phyloP scores from a whole-genome alignment of 1,139 yeast genomes.

The Hyphopichia pseudoburtonii region DNA sequence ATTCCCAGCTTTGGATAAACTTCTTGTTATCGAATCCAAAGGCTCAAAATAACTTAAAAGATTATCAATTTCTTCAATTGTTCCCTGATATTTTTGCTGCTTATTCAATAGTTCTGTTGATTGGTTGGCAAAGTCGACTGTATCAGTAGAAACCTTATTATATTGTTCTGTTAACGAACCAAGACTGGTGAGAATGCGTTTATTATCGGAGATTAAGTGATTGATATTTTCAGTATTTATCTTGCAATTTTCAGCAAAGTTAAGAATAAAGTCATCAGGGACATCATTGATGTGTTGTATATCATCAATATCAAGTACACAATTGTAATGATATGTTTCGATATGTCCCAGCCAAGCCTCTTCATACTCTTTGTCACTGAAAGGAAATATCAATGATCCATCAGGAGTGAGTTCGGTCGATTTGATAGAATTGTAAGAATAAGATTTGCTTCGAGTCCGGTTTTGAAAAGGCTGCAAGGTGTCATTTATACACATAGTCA shows the following conservation, averaged over 20 bases:
- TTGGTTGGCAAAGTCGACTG: slow-evolving; percentile 61
- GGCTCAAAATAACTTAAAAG: slow-evolving; percentile 65
- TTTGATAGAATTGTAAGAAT: too few relatives aligned
- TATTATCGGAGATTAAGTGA: slow-evolving; percentile 41
- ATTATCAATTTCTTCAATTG: slow-evolving; percentile 50
- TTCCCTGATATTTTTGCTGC: slow-evolving; percentile 42
- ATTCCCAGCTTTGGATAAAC: slow-evolving; percentile 70
- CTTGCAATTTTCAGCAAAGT: slow-evolving; percentile 43
- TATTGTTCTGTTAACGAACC: slow-evolving; percentile 49
- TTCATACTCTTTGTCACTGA: slow-evolving; percentile 34
- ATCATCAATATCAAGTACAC: slow-evolving; percentile 31
- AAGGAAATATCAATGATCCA: slow-evolving; percentile 42
- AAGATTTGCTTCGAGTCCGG: too few relatives aligned
- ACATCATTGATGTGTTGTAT: slow-evolving; percentile 32
- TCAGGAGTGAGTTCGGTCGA: too few relatives aligned
- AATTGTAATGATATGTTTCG: slow-evolving; percentile 37
- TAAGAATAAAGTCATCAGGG: slow-evolving; percentile 29
- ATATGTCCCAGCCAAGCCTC: slow-evolving; percentile 30
- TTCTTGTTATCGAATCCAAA: slow-evolving; percentile 67
- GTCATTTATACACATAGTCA: too few relatives aligned
- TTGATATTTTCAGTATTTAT: slow-evolving; percentile 33
- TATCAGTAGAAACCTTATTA: slow-evolving; percentile 56
- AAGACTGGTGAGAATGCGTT: slow-evolving; percentile 39
- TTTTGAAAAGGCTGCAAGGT: too few relatives aligned
- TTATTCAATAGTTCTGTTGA: slow-evolving; percentile 55